A percentile compares a stretch with the other conserved stretches of the same genome.
Evolutionary conservation across 1,139 yeast species (phyloP).

Genomic region (Blastobotrys arbuscula): DNA sequence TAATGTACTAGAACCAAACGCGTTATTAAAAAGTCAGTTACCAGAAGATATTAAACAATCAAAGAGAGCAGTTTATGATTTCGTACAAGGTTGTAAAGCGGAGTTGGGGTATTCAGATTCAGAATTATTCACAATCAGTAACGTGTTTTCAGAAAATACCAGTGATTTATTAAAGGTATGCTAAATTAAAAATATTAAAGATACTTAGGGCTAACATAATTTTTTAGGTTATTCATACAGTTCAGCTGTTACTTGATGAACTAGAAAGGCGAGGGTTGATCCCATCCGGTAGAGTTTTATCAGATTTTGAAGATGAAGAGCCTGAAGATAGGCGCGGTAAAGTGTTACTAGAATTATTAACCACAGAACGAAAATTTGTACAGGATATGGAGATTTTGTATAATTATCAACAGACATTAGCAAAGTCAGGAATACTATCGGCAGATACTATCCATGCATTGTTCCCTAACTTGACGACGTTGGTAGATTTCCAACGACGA

Average conservation of each 20-base stretch:
- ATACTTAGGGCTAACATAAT: neutral
- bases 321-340: constrained; percentile 46
- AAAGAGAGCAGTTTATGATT: constrained; percentile 86
- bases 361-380: constrained; percentile 88
- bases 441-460: constrained; percentile 75
- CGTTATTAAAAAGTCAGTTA: constrained; percentile 37
- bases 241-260: constrained; percentile 52
- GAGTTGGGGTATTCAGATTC: constrained; percentile 73
- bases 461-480: constrained; percentile 81
- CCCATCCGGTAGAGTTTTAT: constrained; percentile 12
- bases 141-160: constrained; percentile 79
- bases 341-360: constrained; percentile 77
- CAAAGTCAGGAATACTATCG: constrained; percentile 59
- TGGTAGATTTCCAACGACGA: constrained; percentile 88
- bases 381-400: constrained; percentile 77
- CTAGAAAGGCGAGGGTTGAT: constrained; percentile 26
- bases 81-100: constrained; percentile 78
- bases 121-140: constrained; percentile 81
- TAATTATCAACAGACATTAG: constrained; percentile 62
- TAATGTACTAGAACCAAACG: constrained; percentile 46
- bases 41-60: constrained; percentile 67
- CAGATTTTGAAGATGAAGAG: constrained; percentile 14
- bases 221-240: constrained; percentile 54
- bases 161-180: constrained; percentile 58
- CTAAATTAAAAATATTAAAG: neutral